Percentiles rank a stretch among this genome's conserved stretches.
Evolutionary conservation across 2,329 filamentous ascomycete genomes (phyloP).

Genomic region (Fusarium euwallaceae): DNA sequence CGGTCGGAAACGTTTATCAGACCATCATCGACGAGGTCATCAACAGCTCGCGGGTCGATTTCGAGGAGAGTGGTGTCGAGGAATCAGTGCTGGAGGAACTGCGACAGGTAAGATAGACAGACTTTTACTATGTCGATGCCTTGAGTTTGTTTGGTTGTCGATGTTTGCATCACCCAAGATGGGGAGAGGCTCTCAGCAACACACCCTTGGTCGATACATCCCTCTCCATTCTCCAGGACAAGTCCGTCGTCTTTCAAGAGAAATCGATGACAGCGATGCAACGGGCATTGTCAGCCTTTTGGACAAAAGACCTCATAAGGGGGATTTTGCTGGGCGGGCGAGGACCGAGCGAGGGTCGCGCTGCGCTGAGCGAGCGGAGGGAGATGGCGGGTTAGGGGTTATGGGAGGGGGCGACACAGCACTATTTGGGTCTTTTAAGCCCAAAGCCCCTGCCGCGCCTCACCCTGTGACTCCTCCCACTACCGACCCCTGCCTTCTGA

Average conservation of each 20-base stretch:
- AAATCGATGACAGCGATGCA: neutral
- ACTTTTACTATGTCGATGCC: slow-evolving; percentile 20
- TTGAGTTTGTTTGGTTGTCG: slow-evolving; percentile 7
- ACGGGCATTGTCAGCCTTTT: neutral
- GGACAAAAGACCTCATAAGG: slow-evolving; percentile 18
- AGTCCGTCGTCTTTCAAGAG: neutral
- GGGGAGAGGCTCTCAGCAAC: slow-evolving; percentile 44
- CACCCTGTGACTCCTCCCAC: slow-evolving; percentile 39
- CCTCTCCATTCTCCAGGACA: neutral
- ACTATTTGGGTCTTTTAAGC: slow-evolving; percentile 71
- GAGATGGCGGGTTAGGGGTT: slow-evolving; percentile 49
- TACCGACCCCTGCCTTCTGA: slow-evolving; percentile 29
- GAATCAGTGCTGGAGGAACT: slow-evolving; percentile 88
- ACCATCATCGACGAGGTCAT: slow-evolving; percentile 87
- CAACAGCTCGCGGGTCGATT: slow-evolving; percentile 91
- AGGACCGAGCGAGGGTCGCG: slow-evolving; percentile 28
- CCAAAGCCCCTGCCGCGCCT: slow-evolving; percentile 47
- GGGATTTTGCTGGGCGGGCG: slow-evolving; percentile 16
- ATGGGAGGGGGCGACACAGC: slow-evolving; percentile 60
- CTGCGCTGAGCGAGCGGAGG: slow-evolving; percentile 32
- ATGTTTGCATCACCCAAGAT: slow-evolving; percentile 11
- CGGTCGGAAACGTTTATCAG: slow-evolving; percentile 83
- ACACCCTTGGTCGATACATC: slow-evolving; percentile 28
- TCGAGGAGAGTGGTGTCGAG: slow-evolving; percentile 95
- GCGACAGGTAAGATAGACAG: slow-evolving; percentile 77